A percentile compares a stretch with the other conserved stretches of the same genome.
These are phyloP conservation scores for Mikania micrantha DNA, from an alignment of 129 eudicot species.

Conservation along the genomic window DNA sequence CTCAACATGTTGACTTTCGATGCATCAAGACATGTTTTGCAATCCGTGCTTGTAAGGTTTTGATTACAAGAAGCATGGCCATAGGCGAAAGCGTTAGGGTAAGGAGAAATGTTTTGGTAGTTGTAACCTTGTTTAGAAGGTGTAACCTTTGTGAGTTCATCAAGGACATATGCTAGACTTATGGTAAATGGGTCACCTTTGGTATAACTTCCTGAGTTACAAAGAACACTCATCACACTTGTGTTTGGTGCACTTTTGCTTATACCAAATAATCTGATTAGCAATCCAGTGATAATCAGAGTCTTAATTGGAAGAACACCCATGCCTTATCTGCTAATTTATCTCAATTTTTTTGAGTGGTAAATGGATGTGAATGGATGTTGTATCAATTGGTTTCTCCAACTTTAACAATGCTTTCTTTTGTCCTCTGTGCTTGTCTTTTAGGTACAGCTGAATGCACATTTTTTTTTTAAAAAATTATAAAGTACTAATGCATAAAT, in stretches of 20 bases:
- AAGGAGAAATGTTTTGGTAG: constrained; percentile 59
- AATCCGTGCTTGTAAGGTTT: constrained; percentile 41
- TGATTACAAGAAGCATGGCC: constrained; percentile 56
- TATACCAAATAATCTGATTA: constrained; percentile 22
- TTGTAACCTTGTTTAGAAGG: constrained; percentile 42
- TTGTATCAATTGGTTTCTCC: constrained; percentile 24
- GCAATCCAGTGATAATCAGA: background rate
- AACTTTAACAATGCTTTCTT: constrained; percentile 8
- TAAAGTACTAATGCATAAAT: background rate
- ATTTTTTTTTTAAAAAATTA: background rate
- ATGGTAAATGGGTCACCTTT: constrained; percentile 48
- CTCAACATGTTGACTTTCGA: constrained; percentile 45
- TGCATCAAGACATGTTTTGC: constrained; percentile 55
- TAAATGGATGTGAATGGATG: background rate
- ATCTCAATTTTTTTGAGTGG: background rate
- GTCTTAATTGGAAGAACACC: constrained; percentile 13
- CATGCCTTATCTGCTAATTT: constrained; percentile 9
- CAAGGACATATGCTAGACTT: constrained; percentile 54
- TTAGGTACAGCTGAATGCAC: background rate
- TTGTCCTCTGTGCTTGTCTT: constrained; percentile 20
- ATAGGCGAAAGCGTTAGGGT: constrained; percentile 72
- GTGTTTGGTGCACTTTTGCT: constrained; percentile 45
- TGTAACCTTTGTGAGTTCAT: constrained; percentile 46
- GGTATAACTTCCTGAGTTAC: constrained; percentile 45
- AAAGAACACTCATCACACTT: constrained; percentile 17